Evolutionary conservation across 176 grass and related monocot genomes (phyloP).

Genomic region (Puccinellia tenuiflora): DNA sequence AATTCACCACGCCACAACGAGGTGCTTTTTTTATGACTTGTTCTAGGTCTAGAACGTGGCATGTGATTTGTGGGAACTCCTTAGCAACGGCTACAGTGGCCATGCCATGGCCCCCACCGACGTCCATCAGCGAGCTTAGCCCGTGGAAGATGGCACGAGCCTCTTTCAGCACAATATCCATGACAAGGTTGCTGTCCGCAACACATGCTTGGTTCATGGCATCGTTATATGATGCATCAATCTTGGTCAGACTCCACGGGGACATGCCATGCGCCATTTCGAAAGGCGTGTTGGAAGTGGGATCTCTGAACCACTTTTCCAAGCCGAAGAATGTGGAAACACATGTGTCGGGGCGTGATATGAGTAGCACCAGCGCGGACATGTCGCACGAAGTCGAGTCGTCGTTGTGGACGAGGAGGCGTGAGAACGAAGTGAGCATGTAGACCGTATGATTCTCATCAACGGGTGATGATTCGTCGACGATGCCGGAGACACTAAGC

Average conservation of each 20-base stretch:
- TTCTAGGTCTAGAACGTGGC: background rate
- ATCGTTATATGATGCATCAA: background rate
- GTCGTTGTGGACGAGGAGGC: background rate
- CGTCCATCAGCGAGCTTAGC: background rate
- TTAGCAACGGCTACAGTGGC: background rate
- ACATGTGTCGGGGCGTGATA: background rate
- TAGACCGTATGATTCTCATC: background rate
- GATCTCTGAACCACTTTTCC: background rate
- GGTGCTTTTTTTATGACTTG: background rate
- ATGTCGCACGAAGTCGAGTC: background rate
- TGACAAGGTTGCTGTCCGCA: background rate
- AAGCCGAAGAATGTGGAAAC: conserved; percentile 5
- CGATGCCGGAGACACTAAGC: background rate
- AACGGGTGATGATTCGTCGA: background rate
- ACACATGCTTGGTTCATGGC: background rate
- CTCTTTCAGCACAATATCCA: conserved; percentile 20
- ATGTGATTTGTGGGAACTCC: background rate
- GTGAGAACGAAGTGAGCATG: background rate
- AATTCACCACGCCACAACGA: background rate
- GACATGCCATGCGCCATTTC: background rate
- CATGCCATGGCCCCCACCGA: background rate
- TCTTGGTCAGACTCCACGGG: background rate
- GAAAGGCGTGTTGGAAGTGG: background rate
- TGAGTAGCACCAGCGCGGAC: background rate
- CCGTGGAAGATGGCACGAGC: background rate